phyloP scores from a whole-genome alignment of 768 basidiomycete species.

The Rhizopogon roseolus region DNA sequence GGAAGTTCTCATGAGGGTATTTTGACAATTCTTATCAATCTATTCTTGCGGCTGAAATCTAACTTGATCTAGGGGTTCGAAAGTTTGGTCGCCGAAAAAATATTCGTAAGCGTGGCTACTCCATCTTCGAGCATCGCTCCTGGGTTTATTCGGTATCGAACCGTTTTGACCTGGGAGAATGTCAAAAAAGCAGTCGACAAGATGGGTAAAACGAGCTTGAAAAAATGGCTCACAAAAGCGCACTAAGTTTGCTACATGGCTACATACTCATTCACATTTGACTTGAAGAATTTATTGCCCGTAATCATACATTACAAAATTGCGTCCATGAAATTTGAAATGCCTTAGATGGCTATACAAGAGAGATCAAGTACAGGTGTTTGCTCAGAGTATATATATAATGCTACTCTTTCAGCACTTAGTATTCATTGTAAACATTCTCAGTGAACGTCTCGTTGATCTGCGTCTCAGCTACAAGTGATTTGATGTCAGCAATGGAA shows the following conservation, averaged over 20 bases:
- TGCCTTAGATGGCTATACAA: neutral
- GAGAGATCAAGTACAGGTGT: neutral
- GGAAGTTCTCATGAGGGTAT: constrained; percentile 60
- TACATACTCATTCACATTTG: neutral
- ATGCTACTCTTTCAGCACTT: neutral
- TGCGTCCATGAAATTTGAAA: neutral
- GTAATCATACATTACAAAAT: too few species aligned
- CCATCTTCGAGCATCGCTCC: constrained; percentile 47
- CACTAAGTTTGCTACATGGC: constrained; percentile 22
- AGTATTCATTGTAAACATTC: neutral
- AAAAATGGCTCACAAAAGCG: constrained; percentile 72
- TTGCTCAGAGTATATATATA: neutral
- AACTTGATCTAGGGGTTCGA: constrained; percentile 65
- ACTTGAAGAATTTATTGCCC: too few species aligned
- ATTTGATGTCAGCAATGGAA: neutral
- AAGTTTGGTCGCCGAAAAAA: constrained; percentile 46
- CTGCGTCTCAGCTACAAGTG: neutral
- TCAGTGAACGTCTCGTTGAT: neutral
- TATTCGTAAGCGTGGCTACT: constrained; percentile 52
- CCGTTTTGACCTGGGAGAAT: constrained; percentile 55
- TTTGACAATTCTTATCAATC: constrained; percentile 20
- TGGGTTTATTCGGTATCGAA: constrained; percentile 76
- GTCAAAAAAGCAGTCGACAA: constrained; percentile 65
- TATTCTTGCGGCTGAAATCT: neutral
- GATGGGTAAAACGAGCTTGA: constrained; percentile 64